Conservation (phyloP, 1,284 basidiomycete species). For the Fomitopsis schrenkii region DNA sequence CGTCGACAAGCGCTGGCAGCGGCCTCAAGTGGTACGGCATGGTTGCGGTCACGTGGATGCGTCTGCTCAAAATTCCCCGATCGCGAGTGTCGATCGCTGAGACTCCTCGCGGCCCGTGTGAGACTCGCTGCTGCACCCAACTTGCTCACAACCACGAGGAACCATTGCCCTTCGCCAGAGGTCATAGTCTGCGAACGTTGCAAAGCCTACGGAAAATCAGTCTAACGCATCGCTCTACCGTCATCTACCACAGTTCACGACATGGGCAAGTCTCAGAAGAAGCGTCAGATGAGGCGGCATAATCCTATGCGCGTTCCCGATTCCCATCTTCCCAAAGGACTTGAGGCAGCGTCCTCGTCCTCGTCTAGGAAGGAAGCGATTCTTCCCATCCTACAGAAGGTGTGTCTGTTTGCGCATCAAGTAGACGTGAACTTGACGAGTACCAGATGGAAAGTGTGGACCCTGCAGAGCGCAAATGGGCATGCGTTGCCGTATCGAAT, state of each 20-base stretch:
- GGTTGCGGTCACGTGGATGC: neutral
- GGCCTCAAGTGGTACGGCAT: neutral
- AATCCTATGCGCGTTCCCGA: constrained; percentile 91
- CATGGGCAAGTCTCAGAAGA: constrained; percentile 92
- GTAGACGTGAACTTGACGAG: neutral
- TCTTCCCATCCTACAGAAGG: constrained; percentile 86
- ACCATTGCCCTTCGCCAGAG: neutral
- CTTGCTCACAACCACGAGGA: neutral
- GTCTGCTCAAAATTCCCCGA: neutral
- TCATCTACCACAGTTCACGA: neutral
- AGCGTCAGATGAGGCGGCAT: constrained; percentile 74
- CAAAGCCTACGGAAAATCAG: neutral
- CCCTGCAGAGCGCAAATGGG: constrained; percentile 82
- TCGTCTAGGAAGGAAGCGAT: constrained; percentile 76
- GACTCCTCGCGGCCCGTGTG: neutral
- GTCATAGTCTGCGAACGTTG: no score
- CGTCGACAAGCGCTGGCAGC: neutral
- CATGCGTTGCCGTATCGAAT: constrained; percentile 88
- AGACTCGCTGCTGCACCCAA: neutral
- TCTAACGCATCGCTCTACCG: neutral
- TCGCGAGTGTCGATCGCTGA: neutral
- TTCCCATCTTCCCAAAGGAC: constrained; percentile 79
- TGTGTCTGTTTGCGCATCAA: constrained; percentile 19
- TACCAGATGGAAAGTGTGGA: constrained; percentile 71
- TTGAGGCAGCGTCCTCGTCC: constrained; percentile 62